These are phyloP conservation scores for Blepharisma japonicum DNA, from an alignment of 73 alveolate species.

Conservation along the genomic window DNA sequence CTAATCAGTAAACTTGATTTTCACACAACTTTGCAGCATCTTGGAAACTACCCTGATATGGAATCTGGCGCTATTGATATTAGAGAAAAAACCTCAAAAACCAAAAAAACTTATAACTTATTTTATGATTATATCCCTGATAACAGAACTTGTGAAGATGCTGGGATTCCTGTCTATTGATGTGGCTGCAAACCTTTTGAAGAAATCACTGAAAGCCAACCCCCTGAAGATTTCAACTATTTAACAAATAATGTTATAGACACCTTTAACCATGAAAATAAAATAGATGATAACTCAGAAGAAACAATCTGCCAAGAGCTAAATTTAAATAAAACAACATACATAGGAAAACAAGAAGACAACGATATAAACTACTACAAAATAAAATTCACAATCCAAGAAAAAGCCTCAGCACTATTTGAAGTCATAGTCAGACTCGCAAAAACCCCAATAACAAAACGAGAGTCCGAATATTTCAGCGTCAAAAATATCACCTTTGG, in stretches of 20 bases:
- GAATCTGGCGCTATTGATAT: not conserved
- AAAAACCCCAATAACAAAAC: not conserved
- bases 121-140: constrained; percentile 17
- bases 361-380: not conserved
- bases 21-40: not conserved
- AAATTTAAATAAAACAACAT: not conserved
- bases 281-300: not conserved
- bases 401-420: constrained; percentile 5
- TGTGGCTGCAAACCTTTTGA: constrained; percentile 23
- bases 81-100: not conserved
- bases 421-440: constrained; percentile 1
- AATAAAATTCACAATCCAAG: not conserved
- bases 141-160: constrained; percentile 23
- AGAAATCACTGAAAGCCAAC: not conserved
- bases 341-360: not conserved
- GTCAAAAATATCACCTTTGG: not conserved
- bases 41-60: constrained; percentile 1
- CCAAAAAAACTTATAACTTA: not conserved
- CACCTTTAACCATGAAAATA: not conserved
- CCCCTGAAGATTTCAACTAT: not conserved
- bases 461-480: not conserved
- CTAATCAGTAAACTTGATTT: constrained; percentile 28
- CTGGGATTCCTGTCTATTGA: constrained; percentile 13
- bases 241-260: not conserved
- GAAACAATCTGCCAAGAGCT: constrained; percentile 17